Evolutionary conservation across 2,329 filamentous ascomycete genomes (phyloP), one percentile per base, ranked within the genome.

Genomic region (Talaromyces sp.): DNA sequence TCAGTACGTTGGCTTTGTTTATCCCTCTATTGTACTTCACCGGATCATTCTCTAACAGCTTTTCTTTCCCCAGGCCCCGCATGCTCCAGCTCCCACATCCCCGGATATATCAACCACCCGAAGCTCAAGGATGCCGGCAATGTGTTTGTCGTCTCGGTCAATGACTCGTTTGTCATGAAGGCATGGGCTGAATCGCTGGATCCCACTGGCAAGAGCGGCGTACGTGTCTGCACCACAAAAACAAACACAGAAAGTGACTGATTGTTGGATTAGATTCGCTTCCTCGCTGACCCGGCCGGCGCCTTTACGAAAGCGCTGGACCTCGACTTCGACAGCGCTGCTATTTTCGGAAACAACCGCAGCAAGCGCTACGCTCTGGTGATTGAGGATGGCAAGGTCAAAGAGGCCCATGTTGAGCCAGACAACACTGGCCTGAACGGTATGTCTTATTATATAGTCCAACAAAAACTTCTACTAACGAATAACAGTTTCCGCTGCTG

Each of bases 111-210:
- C 76, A 87, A 87, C 72, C 89, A 91, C 73, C 83, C 88, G 60
- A 87, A 88, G 74, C 83, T 96, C 68, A 90, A 90, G 79, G 82
- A 88, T 64, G 91, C 90, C 33, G 93, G 92, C 56, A 83, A 89
- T 70, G 90, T 96, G 53, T 96, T 96, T 71, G 91, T 98, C 47
- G 87, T 98, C 61, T 88, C 90, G 16, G 93, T 97, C 73, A 98
- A 98, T 74, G 94, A 98, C 75, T 86, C 92, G 23, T 97, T 97
- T 75, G 93, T 96, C 53, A 96, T 93, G 85, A 96, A 96, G 78
- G 93, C 92, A 5, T 97, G 93, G 92, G 87, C 80, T 54, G 85
- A 89, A 65, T 82, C 85, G 64, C 83, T 97, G 51, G 92, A 97
- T 75, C 90, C 92, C 10, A 80, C 83, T 5, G 85, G 85, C 68